Conservation (phyloP, 2,329 filamentous ascomycete species). For the Trichoderma endophyticum region DNA sequence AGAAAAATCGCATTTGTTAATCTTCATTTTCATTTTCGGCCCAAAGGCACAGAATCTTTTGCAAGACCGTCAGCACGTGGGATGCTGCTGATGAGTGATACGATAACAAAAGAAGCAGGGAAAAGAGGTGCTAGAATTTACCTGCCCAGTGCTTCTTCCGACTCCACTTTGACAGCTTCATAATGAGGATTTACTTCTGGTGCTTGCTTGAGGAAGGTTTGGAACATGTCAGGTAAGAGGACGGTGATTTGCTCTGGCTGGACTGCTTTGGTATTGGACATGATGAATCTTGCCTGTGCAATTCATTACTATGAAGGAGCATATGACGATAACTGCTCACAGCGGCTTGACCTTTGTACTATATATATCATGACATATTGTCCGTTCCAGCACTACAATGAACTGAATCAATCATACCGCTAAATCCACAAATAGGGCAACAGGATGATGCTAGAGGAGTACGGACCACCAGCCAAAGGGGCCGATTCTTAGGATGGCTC, state of each 20-base stretch:
- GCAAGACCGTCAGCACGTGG: not conserved
- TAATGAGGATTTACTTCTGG: conserved; percentile 22
- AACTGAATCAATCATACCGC: not conserved
- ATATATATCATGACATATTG: not conserved
- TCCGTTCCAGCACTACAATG: not conserved
- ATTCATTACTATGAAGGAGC: not conserved
- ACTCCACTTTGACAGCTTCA: conserved; percentile 18
- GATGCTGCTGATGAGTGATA: not conserved
- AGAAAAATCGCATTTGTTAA: conserved; percentile 25
- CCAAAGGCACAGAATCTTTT: conserved; percentile 21
- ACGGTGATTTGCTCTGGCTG: conserved; percentile 2
- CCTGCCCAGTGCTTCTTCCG: conserved; percentile 23
- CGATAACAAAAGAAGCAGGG: not conserved
- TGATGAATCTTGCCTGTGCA: not conserved
- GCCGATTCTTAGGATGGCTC: not conserved
- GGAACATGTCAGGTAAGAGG: conserved; percentile 24
- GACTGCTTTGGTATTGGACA: not conserved
- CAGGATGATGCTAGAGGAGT: not conserved
- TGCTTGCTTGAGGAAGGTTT: conserved; percentile 21
- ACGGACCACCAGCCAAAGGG: not conserved
- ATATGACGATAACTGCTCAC: not conserved
- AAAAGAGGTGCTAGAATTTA: not conserved
- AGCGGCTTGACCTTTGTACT: not conserved
- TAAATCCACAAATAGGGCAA: not conserved
- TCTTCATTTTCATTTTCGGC: conserved; percentile 17